Conservation (phyloP, 1,284 basidiomycete species). For the Veloboletus limbatus region DNA sequence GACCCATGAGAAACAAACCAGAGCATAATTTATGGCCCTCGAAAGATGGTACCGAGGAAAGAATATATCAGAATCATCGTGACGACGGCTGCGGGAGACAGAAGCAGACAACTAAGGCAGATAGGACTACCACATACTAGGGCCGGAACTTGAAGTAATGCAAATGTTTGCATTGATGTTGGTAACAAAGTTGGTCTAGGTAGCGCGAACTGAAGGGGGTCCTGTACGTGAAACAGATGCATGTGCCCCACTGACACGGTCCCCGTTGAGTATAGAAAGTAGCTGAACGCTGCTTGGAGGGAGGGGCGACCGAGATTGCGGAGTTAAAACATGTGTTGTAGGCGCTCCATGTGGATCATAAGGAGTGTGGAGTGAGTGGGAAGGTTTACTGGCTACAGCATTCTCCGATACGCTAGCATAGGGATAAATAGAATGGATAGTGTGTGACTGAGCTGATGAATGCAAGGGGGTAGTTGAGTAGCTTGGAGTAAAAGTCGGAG, state of each 20-base stretch:
- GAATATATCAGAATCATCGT: slow-evolving; percentile 14
- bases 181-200: slow-evolving; percentile 23
- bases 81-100: slow-evolving; percentile 4
- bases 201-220: slow-evolving; percentile 22
- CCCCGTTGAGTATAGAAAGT: slow-evolving; percentile 37
- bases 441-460: slow-evolving; percentile 18
- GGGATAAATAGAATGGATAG: slow-evolving; percentile 18
- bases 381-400: slow-evolving; percentile 6
- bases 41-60: slow-evolving; percentile 12
- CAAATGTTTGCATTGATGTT: slow-evolving; percentile 20
- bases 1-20: slow-evolving; percentile 23
- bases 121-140: slow-evolving; percentile 7
- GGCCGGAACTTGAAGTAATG: slow-evolving; percentile 14
- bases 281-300: slow-evolving; percentile 32
- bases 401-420: slow-evolving; percentile 13
- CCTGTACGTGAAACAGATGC: slow-evolving; percentile 13
- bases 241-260: slow-evolving; percentile 15
- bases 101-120: slow-evolving; percentile 3
- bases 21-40: slow-evolving; percentile 20
- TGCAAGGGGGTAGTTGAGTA: slow-evolving; percentile 16
- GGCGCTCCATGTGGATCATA: slow-evolving; percentile 9
- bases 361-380: slow-evolving; percentile 6
- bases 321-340: slow-evolving; percentile 10
- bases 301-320: slow-evolving; percentile 18
- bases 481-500: slow-evolving; percentile 16